A percentile compares a stretch with the other conserved stretches of the same genome.
Conservation (phyloP, 2,329 filamentous ascomycete genomes). For the Colletotrichum nymphaeae region DNA sequence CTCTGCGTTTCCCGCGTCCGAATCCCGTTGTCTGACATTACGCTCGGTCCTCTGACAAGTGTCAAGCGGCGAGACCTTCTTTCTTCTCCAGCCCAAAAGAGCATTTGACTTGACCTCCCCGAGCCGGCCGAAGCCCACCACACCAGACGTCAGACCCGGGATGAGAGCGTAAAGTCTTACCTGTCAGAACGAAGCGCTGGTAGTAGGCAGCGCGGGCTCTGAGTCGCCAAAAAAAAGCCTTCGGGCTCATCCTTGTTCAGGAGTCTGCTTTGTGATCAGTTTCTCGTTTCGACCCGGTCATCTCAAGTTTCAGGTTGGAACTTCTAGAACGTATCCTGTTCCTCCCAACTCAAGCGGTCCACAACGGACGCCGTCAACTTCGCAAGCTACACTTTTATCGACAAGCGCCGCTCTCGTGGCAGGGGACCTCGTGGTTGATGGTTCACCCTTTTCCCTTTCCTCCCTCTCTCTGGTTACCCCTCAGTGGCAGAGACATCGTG, state of each 20-base stretch:
- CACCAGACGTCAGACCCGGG: slow-evolving; percentile 19
- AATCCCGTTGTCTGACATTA: not conserved
- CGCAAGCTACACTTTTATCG: slow-evolving; percentile 33
- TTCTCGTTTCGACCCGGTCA: slow-evolving; percentile 25
- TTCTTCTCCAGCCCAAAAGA: not conserved
- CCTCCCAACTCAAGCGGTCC: slow-evolving; percentile 26
- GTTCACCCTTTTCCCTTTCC: not conserved
- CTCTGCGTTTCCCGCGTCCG: slow-evolving; percentile 5
- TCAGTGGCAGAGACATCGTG: not conserved
- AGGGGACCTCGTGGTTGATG: slow-evolving; percentile 1
- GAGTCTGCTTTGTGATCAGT: not conserved
- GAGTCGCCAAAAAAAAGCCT: not conserved
- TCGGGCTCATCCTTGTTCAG: slow-evolving; percentile 17
- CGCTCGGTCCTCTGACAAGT: slow-evolving; percentile 29
- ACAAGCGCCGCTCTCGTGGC: slow-evolving; percentile 14
- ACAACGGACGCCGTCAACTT: slow-evolving; percentile 24
- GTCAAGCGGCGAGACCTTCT: slow-evolving; percentile 3
- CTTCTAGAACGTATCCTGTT: slow-evolving; percentile 31
- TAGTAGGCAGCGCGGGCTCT: not conserved
- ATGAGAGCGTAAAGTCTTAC: not conserved
- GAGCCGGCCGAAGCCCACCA: slow-evolving; percentile 3
- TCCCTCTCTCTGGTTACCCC: not conserved
- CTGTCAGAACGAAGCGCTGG: slow-evolving; percentile 6
- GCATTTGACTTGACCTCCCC: not conserved
- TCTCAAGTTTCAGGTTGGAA: slow-evolving; percentile 34